Evolutionary conservation across 169 alveolate genomes (phyloP).

Genomic region (Eimeria zaria): DNA sequence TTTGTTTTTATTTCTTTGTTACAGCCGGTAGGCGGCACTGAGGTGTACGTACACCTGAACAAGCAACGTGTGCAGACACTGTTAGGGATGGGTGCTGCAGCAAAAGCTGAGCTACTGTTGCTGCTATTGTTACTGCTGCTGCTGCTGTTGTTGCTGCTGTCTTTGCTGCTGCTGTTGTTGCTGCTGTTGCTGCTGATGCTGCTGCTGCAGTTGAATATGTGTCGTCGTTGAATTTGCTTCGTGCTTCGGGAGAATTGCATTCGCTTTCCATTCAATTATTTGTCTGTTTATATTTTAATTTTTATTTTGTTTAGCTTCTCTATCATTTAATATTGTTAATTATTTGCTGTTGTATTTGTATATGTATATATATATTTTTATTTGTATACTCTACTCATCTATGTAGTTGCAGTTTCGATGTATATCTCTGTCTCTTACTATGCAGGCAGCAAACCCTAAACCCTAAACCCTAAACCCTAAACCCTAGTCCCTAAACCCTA

Average conservation of each 20-base stretch:
- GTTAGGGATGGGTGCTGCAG: background rate
- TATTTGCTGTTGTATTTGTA: background rate
- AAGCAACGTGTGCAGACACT: background rate
- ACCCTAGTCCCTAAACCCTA: background rate
- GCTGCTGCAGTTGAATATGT: background rate
- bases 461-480: background rate
- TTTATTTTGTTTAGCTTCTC: background rate
- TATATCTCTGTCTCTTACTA: background rate
- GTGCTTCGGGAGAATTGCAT: too few relatives aligned
- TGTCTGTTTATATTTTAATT: background rate
- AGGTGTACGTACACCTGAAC: conserved; percentile 4
- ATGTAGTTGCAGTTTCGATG: background rate
- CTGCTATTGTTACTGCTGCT: background rate
- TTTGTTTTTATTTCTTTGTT: too few relatives aligned
- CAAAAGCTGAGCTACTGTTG: background rate
- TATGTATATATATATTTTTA: background rate
- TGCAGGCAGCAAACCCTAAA: background rate
- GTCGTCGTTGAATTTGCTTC: background rate
- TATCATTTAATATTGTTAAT: too few relatives aligned
- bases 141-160: background rate
- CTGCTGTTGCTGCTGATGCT: background rate
- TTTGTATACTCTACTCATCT: background rate
- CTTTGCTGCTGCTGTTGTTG: background rate
- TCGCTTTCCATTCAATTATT: background rate
- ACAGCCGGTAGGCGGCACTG: background rate